These are phyloP conservation scores for Antitrichia curtipendula DNA, from an alignment of 225 moss, liverwort and hornwort genomes.

Conservation along the genomic window DNA sequence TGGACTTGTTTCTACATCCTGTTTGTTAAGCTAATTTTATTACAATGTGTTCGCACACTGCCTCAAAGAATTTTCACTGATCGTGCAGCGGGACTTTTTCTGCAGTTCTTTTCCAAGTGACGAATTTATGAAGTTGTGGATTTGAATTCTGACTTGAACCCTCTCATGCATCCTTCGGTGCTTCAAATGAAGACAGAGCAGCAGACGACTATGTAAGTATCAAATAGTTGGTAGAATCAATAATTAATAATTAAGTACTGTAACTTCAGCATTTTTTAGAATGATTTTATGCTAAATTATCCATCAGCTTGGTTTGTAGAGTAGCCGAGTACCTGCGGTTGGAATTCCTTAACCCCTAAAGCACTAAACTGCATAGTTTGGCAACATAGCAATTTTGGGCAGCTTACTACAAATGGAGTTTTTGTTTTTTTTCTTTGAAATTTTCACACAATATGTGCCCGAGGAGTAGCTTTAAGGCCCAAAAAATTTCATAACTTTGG, in stretches of 20 bases:
- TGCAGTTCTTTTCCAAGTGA: not conserved
- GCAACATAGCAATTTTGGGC: too few relatives aligned
- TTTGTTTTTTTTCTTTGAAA: too few relatives aligned
- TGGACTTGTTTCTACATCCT: not conserved
- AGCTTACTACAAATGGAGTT: too few relatives aligned
- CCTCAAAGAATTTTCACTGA: not conserved
- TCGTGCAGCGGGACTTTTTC: not conserved
- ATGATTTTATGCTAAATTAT: not conserved
- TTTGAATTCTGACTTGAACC: not conserved
- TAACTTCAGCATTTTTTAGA: not conserved
- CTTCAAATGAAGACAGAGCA: not conserved
- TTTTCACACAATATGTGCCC: too few relatives aligned
- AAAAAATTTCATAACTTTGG: too few relatives aligned
- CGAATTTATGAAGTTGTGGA: not conserved
- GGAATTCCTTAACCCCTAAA: not conserved
- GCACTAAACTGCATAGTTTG: too few relatives aligned
- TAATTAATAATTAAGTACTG: not conserved
- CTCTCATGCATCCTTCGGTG: not conserved
- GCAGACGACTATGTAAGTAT: not conserved
- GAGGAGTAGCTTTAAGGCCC: too few relatives aligned
- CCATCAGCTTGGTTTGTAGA: conserved; percentile 7
- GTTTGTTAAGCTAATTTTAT: not conserved
- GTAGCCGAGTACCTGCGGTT: conserved; percentile 1
- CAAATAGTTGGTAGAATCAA: not conserved
- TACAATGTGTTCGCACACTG: too few relatives aligned